Conservation (phyloP, 2,329 filamentous ascomycete genomes). For the Fonsecaea pugnacius region DNA sequence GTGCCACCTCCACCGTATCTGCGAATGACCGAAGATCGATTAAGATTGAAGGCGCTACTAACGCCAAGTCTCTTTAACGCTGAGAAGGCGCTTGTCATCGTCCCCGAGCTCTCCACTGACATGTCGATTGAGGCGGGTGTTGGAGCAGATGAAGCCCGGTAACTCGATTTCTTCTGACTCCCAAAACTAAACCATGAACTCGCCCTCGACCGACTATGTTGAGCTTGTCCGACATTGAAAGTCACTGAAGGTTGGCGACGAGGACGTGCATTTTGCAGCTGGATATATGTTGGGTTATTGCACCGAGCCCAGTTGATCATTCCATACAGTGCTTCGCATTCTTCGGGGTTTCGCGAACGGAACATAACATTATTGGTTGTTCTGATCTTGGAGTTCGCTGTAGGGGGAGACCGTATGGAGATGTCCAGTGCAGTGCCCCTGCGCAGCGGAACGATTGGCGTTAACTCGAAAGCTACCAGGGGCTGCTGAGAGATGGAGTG, state of each 20-base stretch:
- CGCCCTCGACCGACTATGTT: conserved; percentile 52
- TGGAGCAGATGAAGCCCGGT: conserved; percentile 61
- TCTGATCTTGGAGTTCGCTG: conserved; percentile 70
- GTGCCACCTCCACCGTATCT: conserved; percentile 44
- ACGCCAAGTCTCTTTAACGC: conserved; percentile 76
- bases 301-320: conserved; percentile 87
- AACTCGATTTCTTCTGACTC: conserved; percentile 56
- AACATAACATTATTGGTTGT: conserved; percentile 85
- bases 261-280: conserved; percentile 73
- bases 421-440: conserved; percentile 92
- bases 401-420: conserved; percentile 86
- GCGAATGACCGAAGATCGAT: conserved; percentile 69
- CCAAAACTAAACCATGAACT: conserved; percentile 57
- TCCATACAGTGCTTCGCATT: conserved; percentile 81
- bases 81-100: conserved; percentile 77
- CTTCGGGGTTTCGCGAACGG: conserved; percentile 74
- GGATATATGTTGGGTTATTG: conserved; percentile 88
- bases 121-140: conserved; percentile 61
- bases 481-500: conserved; percentile 49
- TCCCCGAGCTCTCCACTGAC: conserved; percentile 66
- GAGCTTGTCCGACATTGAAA: conserved; percentile 60
- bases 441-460: conserved; percentile 84
- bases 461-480: conserved; percentile 77
- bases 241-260: conserved; percentile 53
- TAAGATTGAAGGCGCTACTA: conserved; percentile 79